phyloP scores from a whole-genome alignment of 1,139 yeast species.

The Saccharomyces hybrid region DNA sequence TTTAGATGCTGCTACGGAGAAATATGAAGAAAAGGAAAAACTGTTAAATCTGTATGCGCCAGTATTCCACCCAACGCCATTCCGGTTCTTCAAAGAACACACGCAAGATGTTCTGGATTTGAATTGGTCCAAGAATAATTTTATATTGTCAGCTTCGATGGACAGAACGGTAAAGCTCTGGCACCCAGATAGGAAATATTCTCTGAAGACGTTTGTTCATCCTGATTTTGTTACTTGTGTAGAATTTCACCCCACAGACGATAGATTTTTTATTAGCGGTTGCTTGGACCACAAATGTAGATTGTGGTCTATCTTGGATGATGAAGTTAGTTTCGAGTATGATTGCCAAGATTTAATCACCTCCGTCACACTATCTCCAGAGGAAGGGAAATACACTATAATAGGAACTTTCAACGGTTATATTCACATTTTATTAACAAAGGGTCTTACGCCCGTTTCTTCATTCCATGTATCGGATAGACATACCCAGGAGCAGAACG shows the following conservation, averaged over 20 bases:
- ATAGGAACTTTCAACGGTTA: slow-evolving; percentile 82
- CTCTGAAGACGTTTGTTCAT: slow-evolving; percentile 61
- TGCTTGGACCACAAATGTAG: slow-evolving; percentile 73
- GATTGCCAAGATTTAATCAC: slow-evolving; percentile 20
- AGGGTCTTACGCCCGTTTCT: slow-evolving; percentile 49
- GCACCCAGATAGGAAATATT: slow-evolving; percentile 65
- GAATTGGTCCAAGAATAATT: slow-evolving; percentile 86
- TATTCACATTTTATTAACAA: slow-evolving; percentile 54
- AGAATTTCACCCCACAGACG: slow-evolving; percentile 79
- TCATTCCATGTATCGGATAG: slow-evolving; percentile 48
- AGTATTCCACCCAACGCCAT: slow-evolving; percentile 68
- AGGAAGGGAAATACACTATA: slow-evolving; percentile 50
- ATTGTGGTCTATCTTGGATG: slow-evolving; percentile 79
- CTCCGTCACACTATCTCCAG: slow-evolving; percentile 16
- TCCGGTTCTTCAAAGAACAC: slow-evolving; percentile 59
- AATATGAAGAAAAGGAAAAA: slow-evolving; percentile 5
- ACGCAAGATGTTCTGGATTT: slow-evolving; percentile 59
- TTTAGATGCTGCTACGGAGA: slow-evolving; percentile 3
- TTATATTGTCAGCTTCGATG: slow-evolving; percentile 73
- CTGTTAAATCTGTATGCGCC: slow-evolving; percentile 48
- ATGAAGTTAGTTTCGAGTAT: slow-evolving; percentile 36
- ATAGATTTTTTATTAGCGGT: slow-evolving; percentile 78
- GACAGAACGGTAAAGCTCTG: slow-evolving; percentile 77
- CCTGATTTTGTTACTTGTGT: slow-evolving; percentile 79
- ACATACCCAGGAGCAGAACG: slow-evolving; percentile 14